Percentiles rank a stretch among this genome's conserved stretches.
These are phyloP conservation scores for Penicillium soppii DNA, from an alignment of 495 filamentous ascomycete genomes.

Conservation along the genomic window DNA sequence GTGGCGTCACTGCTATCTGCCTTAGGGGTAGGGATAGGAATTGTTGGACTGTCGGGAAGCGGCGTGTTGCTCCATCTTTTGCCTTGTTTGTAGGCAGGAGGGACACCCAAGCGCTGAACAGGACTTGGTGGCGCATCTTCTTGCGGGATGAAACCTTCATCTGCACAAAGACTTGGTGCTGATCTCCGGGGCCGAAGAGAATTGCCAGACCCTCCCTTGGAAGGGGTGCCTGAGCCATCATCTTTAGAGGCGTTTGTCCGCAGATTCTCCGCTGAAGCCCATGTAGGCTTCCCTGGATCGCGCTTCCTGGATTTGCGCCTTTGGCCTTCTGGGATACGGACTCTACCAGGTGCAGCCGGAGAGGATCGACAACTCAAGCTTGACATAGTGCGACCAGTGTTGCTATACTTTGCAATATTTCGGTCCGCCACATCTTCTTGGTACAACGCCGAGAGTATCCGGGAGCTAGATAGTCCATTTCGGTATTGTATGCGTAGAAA, in stretches of 20 bases:
- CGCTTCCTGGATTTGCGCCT: constrained; percentile 13
- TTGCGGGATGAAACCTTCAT: constrained; percentile 11
- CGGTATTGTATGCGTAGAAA: constrained; percentile 31
- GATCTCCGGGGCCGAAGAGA: constrained; percentile 31
- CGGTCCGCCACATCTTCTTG: constrained; percentile 48
- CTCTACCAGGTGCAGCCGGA: constrained; percentile 19
- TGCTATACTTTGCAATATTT: constrained; percentile 35
- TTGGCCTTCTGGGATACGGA: constrained; percentile 17
- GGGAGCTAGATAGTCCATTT: constrained; percentile 28
- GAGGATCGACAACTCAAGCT: constrained; percentile 24
- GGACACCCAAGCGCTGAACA: constrained; percentile 31
- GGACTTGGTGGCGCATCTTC: constrained; percentile 14
- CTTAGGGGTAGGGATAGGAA: constrained; percentile 23
- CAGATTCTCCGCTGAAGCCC: constrained; percentile 21
- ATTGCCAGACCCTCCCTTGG: constrained; percentile 1
- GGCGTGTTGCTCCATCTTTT: constrained; percentile 38
- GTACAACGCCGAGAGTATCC: constrained; percentile 33
- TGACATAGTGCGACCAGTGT: constrained; percentile 22
- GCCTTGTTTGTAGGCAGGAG: constrained; percentile 39
- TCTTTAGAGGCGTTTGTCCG: constrained; percentile 14
- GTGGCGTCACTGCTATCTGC: constrained; percentile 6
- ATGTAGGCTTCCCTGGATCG: constrained; percentile 5
- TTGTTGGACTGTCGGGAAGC: constrained; percentile 43
- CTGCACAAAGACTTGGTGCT: constrained; percentile 30
- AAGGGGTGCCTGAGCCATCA: constrained; percentile 5